phyloP scores from a whole-genome alignment of 2,329 filamentous ascomycete species.

The Epichloe brachyelytri region DNA sequence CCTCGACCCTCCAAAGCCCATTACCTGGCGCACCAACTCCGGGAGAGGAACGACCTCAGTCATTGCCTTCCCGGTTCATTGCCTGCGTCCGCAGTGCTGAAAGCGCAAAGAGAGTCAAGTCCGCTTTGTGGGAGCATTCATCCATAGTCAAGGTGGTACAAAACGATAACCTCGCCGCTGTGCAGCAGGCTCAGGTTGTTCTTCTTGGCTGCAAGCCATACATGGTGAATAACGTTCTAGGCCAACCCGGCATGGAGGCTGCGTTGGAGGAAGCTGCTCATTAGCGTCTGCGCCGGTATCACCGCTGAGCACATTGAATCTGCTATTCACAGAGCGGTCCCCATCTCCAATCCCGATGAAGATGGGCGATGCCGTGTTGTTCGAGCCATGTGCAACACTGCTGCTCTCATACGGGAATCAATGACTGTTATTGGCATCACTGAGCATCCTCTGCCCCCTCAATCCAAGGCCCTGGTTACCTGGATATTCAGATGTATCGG shows the following conservation, averaged over 20 bases:
- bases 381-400: constrained; percentile 76
- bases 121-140: constrained; percentile 50
- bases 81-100: constrained; percentile 64
- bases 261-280: constrained; percentile 70
- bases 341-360: constrained; percentile 30
- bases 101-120: constrained; percentile 55
- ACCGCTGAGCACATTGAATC: constrained; percentile 54
- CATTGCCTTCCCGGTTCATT: constrained; percentile 63
- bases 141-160: constrained; percentile 52
- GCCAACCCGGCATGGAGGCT: constrained; percentile 52
- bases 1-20: constrained; percentile 31
- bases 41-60: constrained; percentile 35
- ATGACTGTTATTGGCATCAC: constrained; percentile 69
- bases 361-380: constrained; percentile 51
- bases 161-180: constrained; percentile 58
- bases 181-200: constrained; percentile 56
- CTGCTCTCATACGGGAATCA: constrained; percentile 61
- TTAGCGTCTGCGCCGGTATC: constrained; percentile 71
- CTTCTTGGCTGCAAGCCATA: constrained; percentile 73
- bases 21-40: constrained; percentile 31
- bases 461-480: constrained; percentile 45
- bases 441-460: constrained; percentile 41
- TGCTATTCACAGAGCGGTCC: constrained; percentile 44
- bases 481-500: constrained; percentile 71
- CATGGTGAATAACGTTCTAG: constrained; percentile 56